Conservation (phyloP, 2,329 filamentous ascomycete genomes). For the Ophiocordyceps unilateralis region DNA sequence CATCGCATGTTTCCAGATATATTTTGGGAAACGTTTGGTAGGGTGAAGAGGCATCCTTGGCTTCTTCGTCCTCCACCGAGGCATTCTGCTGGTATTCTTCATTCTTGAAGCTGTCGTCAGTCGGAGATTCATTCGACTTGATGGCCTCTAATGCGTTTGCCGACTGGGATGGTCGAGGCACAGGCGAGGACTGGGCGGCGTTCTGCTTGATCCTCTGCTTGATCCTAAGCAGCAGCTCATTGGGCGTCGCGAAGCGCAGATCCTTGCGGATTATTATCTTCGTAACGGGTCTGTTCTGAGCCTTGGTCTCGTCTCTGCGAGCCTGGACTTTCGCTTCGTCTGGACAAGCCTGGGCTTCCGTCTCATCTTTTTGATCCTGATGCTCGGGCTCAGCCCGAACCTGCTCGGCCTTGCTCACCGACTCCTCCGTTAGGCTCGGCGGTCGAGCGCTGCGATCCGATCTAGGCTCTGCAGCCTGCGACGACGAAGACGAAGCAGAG, state of each 20-base stretch:
- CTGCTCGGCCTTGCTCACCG: constrained; percentile 1
- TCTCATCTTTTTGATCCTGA: too few species aligned
- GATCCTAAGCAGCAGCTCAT: neutral
- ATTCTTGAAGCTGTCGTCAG: neutral
- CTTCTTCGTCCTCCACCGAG: neutral
- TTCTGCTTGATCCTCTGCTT: neutral
- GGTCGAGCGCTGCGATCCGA: constrained; percentile 1
- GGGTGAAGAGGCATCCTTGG: neutral
- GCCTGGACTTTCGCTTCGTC: neutral
- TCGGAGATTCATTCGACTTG: neutral
- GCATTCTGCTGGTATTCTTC: neutral
- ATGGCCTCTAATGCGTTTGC: neutral
- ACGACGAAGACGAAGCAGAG: neutral
- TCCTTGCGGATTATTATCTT: neutral
- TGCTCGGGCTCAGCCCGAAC: neutral
- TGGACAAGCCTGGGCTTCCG: too few species aligned
- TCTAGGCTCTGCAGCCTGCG: neutral
- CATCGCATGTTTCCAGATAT: neutral
- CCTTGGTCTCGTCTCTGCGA: neutral
- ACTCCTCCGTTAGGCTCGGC: constrained; percentile 8
- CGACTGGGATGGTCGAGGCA: too few species aligned
- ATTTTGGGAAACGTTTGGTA: neutral
- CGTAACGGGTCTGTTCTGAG: neutral
- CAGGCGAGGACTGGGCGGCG: too few species aligned
- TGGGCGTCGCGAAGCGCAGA: neutral